These are phyloP conservation scores for Russula compacta DNA, from an alignment of 768 basidiomycete genomes.

Conservation along the genomic window DNA sequence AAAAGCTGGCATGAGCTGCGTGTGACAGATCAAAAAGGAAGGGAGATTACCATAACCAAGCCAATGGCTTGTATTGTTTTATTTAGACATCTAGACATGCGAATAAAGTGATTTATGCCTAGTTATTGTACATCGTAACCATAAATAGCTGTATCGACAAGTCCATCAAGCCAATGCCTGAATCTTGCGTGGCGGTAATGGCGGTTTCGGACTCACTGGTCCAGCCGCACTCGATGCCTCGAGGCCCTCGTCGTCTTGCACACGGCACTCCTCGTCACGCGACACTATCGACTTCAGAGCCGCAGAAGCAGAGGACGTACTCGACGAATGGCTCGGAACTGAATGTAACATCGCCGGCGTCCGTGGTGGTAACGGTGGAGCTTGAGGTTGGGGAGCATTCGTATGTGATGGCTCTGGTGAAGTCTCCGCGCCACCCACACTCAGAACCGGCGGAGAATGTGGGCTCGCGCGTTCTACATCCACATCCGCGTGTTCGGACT, in stretches of 20 bases:
- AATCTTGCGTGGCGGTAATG: conserved; percentile 22
- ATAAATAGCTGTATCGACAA: conserved; percentile 4
- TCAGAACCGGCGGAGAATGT: not conserved
- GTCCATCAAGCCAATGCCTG: conserved; percentile 12
- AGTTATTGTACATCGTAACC: conserved; percentile 5
- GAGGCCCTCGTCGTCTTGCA: not conserved
- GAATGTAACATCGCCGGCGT: conserved; percentile 24
- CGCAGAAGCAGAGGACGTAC: conserved; percentile 38
- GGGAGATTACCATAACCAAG: not conserved
- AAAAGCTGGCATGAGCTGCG: too few relatives aligned
- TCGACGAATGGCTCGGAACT: conserved; percentile 7
- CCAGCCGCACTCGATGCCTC: not conserved
- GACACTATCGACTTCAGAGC: conserved; percentile 48
- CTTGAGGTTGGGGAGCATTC: conserved; percentile 16
- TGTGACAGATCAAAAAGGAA: conserved; percentile 7
- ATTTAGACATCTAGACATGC: too few relatives aligned
- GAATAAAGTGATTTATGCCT: not conserved
- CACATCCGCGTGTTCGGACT: conserved; percentile 3
- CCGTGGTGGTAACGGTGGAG: conserved; percentile 44
- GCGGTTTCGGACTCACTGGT: conserved; percentile 18
- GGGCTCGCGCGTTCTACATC: conserved; percentile 1
- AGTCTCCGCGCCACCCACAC: not conserved
- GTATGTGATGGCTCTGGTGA: conserved; percentile 4
- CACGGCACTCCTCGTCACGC: conserved; percentile 26
- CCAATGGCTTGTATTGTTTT: not conserved